Evolutionary conservation across 169 alveolate species (phyloP), one percentile per base, ranked within the genome.

Genomic region (Toxoplasma gondii): DNA sequence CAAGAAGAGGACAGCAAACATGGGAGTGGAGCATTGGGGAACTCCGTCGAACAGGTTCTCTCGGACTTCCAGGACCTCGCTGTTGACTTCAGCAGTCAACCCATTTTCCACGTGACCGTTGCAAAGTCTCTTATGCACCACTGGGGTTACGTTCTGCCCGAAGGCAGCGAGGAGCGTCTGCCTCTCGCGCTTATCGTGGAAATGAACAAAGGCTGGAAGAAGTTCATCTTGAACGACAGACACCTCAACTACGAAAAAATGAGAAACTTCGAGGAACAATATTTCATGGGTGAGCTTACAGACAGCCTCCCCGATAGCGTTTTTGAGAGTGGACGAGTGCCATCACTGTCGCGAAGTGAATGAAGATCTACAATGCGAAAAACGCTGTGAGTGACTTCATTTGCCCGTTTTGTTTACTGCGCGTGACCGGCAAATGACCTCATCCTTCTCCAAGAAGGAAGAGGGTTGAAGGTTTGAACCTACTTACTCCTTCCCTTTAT

Each of bases 241-340:
- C 90, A 82, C 54, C 90, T 82, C 49, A 82, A 24, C 67, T 82
- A 82, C 90, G 67, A 82, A n/a, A 82, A 82, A 36, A 64, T 82
- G 43, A 36, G 67, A 45, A 82, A 82, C 39, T 82, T 82, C 67
- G 90, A 82, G 41, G 90, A 82, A 36, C 90, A 82, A 31, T 82
- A 82, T 49, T 41, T 41, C 67, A 36, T 10, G 67, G 90, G 90
- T 82, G 90, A 43, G 90, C 41, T 7, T 34, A 19, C 78, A 49
- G 58, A 49, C 12, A 49, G 58, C 58, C 58, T 49, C 58, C 22
- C 58, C 27, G 58, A 49, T 49, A 49, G 58, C 58, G 12, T 49
- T 17, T 17, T 17, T 17, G 0, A 49, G 58, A 49, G 58, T 49
- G 58, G 58, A 12, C 58, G 0, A 49, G 12, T 9, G 58, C 58